These are phyloP conservation scores for Penicillium psychrosexuale DNA, from an alignment of 2,329 filamentous ascomycete genomes.

Conservation along the genomic window DNA sequence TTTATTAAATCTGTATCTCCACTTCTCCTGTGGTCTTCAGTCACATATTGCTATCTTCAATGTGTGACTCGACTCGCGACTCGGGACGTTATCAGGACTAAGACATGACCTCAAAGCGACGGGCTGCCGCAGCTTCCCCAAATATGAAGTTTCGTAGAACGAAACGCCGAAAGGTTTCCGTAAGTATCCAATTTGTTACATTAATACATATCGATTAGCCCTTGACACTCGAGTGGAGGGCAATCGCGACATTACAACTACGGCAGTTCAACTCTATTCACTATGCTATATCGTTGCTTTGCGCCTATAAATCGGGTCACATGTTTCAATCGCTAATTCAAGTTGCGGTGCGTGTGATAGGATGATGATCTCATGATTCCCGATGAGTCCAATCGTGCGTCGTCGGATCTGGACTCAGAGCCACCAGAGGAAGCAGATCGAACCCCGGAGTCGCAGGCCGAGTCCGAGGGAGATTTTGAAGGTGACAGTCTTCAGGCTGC, in stretches of 20 bases:
- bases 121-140: conserved; percentile 49
- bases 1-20: background rate
- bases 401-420: conserved; percentile 22
- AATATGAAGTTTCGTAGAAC: conserved; percentile 51
- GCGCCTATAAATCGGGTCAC: background rate
- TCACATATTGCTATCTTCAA: background rate
- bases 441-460: conserved; percentile 31
- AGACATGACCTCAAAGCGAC: conserved; percentile 52
- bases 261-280: background rate
- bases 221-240: background rate
- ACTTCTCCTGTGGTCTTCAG: background rate
- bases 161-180: conserved; percentile 59
- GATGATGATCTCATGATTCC: conserved; percentile 13
- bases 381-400: conserved; percentile 22
- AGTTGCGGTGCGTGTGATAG: conserved; percentile 11
- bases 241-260: background rate
- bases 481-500: conserved; percentile 78
- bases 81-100: background rate
- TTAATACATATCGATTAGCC: background rate
- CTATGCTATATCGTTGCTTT: background rate
- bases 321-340: background rate
- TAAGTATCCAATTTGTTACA: conserved; percentile 42
- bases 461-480: conserved; percentile 61
- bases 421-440: conserved; percentile 25
- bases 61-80: background rate